phyloP scores from a whole-genome alignment of 441 rosid genomes.

The Gossypium schwendimanii region DNA sequence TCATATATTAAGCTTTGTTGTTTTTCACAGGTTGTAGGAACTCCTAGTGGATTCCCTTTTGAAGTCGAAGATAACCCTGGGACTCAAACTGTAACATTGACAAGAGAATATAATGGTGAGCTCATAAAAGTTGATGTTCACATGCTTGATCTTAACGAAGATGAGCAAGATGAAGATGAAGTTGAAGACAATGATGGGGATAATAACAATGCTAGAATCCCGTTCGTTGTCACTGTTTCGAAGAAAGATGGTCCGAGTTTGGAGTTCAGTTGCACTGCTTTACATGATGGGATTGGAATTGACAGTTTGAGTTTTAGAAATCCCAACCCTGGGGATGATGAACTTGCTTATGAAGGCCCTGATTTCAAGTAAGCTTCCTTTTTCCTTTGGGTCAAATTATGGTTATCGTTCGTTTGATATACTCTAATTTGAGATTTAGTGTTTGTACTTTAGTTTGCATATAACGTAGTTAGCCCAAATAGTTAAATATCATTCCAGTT shows the following conservation, averaged over 20 bases:
- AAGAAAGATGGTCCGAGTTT: conserved; percentile 51
- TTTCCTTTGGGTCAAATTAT: background rate
- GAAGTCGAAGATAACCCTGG: conserved; percentile 67
- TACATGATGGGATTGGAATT: conserved; percentile 53
- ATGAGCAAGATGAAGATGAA: conserved; percentile 24
- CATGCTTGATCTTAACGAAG: conserved; percentile 76
- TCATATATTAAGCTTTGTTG: background rate
- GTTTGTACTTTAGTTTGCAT: too few relatives aligned
- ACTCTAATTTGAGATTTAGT: background rate
- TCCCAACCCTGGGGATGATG: conserved; percentile 45
- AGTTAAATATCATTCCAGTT: too few relatives aligned
- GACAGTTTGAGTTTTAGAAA: conserved; percentile 52
- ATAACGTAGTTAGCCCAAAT: background rate
- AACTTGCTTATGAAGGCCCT: conserved; percentile 73
- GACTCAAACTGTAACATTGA: conserved; percentile 40
- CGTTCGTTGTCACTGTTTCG: conserved; percentile 57
- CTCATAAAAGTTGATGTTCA: conserved; percentile 61
- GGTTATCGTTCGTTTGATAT: background rate
- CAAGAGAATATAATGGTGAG: conserved; percentile 64
- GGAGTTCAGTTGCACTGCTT: conserved; percentile 67
- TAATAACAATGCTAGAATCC: conserved; percentile 45
- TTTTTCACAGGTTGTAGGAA: conserved; percentile 39
- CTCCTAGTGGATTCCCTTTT: conserved; percentile 62
- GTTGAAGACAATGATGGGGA: conserved; percentile 22
- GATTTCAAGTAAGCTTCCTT: conserved; percentile 59